Base-by-base conservation (phyloP, 371 early-diverging fungal genomes). In the Lichtheimia ramosa region DNA sequence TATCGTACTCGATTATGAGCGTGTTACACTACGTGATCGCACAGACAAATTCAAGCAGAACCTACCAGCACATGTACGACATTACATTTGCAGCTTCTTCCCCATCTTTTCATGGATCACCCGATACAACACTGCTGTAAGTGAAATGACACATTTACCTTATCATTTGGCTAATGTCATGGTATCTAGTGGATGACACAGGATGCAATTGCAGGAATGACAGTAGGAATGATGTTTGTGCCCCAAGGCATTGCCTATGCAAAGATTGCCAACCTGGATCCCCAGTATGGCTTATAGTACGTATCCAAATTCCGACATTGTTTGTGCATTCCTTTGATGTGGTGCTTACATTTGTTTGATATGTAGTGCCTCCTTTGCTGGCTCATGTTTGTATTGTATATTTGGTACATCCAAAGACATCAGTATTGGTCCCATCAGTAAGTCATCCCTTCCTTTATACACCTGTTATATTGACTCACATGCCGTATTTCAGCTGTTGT, bases 221-320 rank as follows among this genome's bases (percentile, higher is more conserved):
- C 96, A 3, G 91, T 95, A 24, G 94, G 92, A 4, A 77, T 91
- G 28, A 81, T 96, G 10, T 83, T 92, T 8, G 85, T 96, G 13
- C 95, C 94, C 15, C 96, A 96, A 68, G 82, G 87, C 13, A 87
- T 92, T 77, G 91, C 89, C 14, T 91, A 92, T 62, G 89, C 96
- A 23, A 92, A 88, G 69, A 71, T 96, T 15, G 95, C 94, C 5
- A 77, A 71, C 16, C 79, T 96, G 12, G 89, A 90, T 34, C 84
- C 67, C 14, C 67, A 66, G 43, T 66, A 66, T 40, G 67, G 67
- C 14, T 48, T 66, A 27, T 66, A 66, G 67, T 66, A 62, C 48
- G 67, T 68, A 18, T 25, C 34, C 34, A 34, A 6, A 34, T 34
- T 34, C 4, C 12, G 23, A 5, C 15, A 14, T 40, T 41, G 0